Percentiles rank a stretch among this genome's conserved stretches.
Evolutionary conservation across 768 basidiomycete genomes (phyloP).

Genomic region (Lactarius pseudohatsudake): DNA sequence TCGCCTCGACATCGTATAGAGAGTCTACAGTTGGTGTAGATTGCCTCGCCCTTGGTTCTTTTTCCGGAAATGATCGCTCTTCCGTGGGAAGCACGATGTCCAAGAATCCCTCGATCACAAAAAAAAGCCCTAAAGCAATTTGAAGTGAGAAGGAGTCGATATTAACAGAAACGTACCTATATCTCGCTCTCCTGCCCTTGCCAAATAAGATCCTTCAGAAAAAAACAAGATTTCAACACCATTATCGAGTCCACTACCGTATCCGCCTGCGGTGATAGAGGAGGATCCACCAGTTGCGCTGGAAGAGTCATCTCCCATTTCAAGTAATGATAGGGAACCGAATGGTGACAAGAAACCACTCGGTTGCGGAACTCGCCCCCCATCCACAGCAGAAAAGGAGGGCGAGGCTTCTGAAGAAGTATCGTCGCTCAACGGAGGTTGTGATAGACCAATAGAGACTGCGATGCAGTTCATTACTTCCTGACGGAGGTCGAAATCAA

Average conservation of each 20-base stretch:
- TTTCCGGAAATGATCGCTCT: slow-evolving; percentile 20
- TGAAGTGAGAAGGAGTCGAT: neutral
- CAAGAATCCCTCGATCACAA: slow-evolving; percentile 93
- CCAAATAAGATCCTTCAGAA: slow-evolving; percentile 80
- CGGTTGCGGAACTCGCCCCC: slow-evolving; percentile 34
- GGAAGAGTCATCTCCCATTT: slow-evolving; percentile 62
- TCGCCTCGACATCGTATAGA: slow-evolving; percentile 23
- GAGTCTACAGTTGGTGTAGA: slow-evolving; percentile 20
- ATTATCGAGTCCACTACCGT: slow-evolving; percentile 87
- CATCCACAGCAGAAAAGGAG: slow-evolving; percentile 50
- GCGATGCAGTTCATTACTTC: slow-evolving; percentile 98
- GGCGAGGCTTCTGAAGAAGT: slow-evolving; percentile 71
- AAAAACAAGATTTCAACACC: slow-evolving; percentile 96
- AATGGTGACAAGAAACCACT: slow-evolving; percentile 59
- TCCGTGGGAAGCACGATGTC: slow-evolving; percentile 80
- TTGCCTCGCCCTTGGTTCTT: slow-evolving; percentile 21
- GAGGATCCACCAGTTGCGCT: slow-evolving; percentile 67
- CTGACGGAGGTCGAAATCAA: slow-evolving; percentile 92
- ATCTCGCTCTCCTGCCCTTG: slow-evolving; percentile 86
- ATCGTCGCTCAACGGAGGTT: slow-evolving; percentile 72
- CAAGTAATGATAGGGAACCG: slow-evolving; percentile 69
- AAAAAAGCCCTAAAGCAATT: slow-evolving; percentile 66
- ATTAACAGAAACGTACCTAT: slow-evolving; percentile 51
- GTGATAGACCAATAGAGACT: slow-evolving; percentile 91
- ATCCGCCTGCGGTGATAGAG: slow-evolving; percentile 45